phyloP scores from a whole-genome alignment of 2,329 filamentous ascomycete genomes.

The Bipolaris bicolor region DNA sequence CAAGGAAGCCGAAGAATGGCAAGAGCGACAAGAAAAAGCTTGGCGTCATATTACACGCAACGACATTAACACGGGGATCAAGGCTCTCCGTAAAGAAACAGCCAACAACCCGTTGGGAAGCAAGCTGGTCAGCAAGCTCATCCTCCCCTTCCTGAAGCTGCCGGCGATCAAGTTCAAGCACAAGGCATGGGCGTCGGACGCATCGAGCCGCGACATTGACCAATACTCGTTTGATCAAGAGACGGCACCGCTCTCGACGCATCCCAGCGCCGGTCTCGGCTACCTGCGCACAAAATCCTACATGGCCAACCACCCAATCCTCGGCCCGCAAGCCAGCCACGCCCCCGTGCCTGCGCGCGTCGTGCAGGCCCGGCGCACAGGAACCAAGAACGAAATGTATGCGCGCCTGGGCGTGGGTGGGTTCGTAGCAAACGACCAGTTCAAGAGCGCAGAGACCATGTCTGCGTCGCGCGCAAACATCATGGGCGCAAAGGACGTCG shows the following conservation, averaged over 20 bases:
- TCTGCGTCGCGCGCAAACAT: constrained; percentile 28
- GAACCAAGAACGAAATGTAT: constrained; percentile 23
- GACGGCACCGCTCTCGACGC: constrained; percentile 60
- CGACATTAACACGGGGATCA: constrained; percentile 40
- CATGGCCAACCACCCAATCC: constrained; percentile 64
- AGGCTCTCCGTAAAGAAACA: constrained; percentile 55
- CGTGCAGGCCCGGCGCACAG: constrained; percentile 49
- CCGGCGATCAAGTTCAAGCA: constrained; percentile 50
- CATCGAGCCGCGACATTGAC: constrained; percentile 39
- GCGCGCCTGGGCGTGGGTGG: constrained; percentile 54
- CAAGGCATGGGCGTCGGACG: constrained; percentile 20
- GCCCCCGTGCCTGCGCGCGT: constrained; percentile 64
- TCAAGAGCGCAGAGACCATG: constrained; percentile 38
- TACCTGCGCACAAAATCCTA: constrained; percentile 64
- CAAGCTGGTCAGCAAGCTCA: constrained; percentile 57
- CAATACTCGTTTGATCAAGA: constrained; percentile 42
- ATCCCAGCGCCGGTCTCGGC: constrained; percentile 68
- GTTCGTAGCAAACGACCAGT: constrained; percentile 50
- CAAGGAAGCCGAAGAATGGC: constrained; percentile 30
- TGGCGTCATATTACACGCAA: constrained; percentile 35
- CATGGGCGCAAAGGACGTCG: constrained; percentile 27
- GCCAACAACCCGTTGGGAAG: constrained; percentile 54
- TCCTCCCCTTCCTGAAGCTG: constrained; percentile 64
- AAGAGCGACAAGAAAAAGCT: constrained; percentile 27
- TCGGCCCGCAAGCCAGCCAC: constrained; percentile 62